A percentile compares a stretch with the other conserved stretches of the same genome.
Evolutionary conservation across 306 rosid species (phyloP).

Genomic region (Sicyos baderoa): DNA sequence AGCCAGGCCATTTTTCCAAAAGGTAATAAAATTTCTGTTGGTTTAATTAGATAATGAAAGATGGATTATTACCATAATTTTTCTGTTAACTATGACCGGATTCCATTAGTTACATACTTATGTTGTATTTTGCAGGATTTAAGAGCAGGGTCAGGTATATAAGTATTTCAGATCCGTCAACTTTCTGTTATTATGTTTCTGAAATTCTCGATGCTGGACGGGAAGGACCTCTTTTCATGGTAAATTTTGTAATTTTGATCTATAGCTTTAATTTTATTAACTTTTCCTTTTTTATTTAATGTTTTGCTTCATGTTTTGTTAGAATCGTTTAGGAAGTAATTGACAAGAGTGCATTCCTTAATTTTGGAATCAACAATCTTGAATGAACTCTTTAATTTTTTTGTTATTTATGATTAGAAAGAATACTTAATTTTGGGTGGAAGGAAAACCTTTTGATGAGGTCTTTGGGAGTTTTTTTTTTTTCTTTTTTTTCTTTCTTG

Average conservation of each 20-base stretch:
- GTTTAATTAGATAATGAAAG: not conserved
- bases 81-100: not conserved
- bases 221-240: conserved; percentile 86
- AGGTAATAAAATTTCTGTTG: conserved; percentile 37
- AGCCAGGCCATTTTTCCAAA: conserved; percentile 85
- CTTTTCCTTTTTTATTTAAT: not conserved
- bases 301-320: not conserved
- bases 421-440: not conserved
- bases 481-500: not conserved
- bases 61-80: not conserved
- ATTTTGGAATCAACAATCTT: not conserved
- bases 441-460: too few species aligned
- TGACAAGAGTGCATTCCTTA: not conserved
- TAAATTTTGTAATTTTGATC: conserved; percentile 28
- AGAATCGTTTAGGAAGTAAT: not conserved
- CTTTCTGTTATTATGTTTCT: conserved; percentile 64
- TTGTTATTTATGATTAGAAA: not conserved
- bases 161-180: conserved; percentile 65
- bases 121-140: conserved; percentile 64
- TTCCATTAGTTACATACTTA: conserved; percentile 25
- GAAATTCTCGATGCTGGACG: conserved; percentile 83
- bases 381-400: not conserved
- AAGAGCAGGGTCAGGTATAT: conserved; percentile 81
- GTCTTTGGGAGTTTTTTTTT: too few species aligned
- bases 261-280: conserved; percentile 16